Evolutionary conservation across 139 green algal species (phyloP), one percentile per base, ranked within the genome.

Genomic region (Yamagishiella unicocca): DNA sequence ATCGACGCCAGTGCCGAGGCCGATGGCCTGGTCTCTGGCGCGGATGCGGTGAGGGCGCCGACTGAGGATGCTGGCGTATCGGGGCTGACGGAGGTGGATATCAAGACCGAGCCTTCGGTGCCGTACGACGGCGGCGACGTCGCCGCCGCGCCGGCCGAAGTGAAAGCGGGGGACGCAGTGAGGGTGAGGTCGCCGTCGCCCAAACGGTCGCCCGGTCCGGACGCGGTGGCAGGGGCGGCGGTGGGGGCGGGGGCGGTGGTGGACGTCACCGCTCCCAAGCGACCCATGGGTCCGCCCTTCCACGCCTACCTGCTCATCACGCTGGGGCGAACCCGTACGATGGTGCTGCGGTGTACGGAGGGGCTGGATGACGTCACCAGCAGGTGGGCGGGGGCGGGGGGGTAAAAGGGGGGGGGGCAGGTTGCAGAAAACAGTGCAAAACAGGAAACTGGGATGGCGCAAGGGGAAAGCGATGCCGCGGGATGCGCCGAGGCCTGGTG

Each of bases 251-350:
- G 75, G 33, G 70, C 37, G 37, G 68, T 37, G 70, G 38, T 4
- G 38, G 12, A 40, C 70, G 37, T 7, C 37, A 17, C 22, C 38
- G 42, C 53, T 10, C 46, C 31, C 43, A 42, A 21, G 35, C 81
- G 79, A 31, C 75, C 50, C 3, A 79, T 73, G 27, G 58, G 76
- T 31, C 76, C 55, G 46, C 71, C 82, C 25, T 89, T 95, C 87
- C 95, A 99, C 72, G 89, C 94, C 0, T 97, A 95, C 85, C 85
- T 99, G 62, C 84, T 99, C 61, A 73, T 98, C 50, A 94, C 88
- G 61, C 85, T 94, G 46, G 82, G 58, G 12, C 38, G 43, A 25
- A 9, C 54, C 0, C 58, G 73, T 21, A 97, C 95, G 46, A 96
- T 95, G 90, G 92, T 99, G 75, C 82, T 99, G 76, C 88, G 93